phyloP scores from a whole-genome alignment of 345 rosid species.

The Brassica incana region DNA sequence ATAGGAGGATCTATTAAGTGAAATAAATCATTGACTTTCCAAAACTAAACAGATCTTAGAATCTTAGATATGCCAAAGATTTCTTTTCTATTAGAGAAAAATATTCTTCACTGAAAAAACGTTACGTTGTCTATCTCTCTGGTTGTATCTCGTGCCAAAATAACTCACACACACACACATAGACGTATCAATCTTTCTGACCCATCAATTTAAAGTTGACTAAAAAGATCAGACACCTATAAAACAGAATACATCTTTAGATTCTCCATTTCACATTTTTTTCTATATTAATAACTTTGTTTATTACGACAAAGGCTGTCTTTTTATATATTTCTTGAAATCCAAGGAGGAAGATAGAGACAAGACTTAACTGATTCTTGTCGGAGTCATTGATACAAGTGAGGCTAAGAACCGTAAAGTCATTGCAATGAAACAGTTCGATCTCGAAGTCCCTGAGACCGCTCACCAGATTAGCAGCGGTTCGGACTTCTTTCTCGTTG shows the following conservation, averaged over 20 bases:
- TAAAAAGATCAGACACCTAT: not conserved
- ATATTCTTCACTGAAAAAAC: not conserved
- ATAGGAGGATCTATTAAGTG: not conserved
- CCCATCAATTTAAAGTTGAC: constrained; percentile 23
- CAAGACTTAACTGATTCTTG: not conserved
- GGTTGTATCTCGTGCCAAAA: constrained; percentile 24
- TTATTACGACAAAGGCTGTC: constrained; percentile 31
- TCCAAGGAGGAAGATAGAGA: not conserved
- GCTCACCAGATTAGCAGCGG: constrained; percentile 92
- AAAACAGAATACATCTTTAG: constrained; percentile 20
- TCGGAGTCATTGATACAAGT: constrained; percentile 33
- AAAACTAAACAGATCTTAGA: not conserved
- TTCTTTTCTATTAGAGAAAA: not conserved
- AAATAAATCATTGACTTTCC: constrained; percentile 7
- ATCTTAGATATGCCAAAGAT: not conserved
- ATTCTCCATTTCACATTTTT: constrained; percentile 28
- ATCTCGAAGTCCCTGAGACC: constrained; percentile 62
- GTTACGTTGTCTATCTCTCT: not conserved
- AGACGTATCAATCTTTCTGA: constrained; percentile 30
- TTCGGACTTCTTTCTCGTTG: constrained; percentile 24
- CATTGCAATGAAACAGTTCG: constrained; percentile 31
- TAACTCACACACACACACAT: constrained; percentile 5
- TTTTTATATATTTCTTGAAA: constrained; percentile 1
- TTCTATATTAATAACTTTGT: not conserved
- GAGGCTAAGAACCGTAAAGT: constrained; percentile 35